A percentile compares a stretch with the other conserved stretches of the same genome.
Conservation (phyloP, 805 yeast genomes). For the Cyberlindnera bimundalis region DNA sequence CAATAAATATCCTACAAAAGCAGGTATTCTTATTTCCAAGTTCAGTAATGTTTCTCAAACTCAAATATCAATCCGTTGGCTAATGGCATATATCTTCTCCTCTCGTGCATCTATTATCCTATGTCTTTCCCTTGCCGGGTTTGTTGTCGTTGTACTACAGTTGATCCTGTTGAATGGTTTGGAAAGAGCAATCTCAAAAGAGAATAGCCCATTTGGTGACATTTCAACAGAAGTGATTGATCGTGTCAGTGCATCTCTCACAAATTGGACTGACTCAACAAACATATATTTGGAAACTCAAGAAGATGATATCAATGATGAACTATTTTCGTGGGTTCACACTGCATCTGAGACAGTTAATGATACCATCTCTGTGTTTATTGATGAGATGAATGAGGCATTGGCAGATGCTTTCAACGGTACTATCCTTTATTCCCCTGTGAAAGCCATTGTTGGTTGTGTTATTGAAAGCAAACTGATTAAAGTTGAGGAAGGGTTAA, state of each 20-base stretch:
- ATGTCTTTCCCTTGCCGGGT: constrained; percentile 54
- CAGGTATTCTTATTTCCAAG: constrained; percentile 19
- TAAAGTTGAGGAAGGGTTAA: constrained; percentile 63
- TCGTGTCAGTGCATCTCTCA: constrained; percentile 33
- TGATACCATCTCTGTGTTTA: constrained; percentile 54
- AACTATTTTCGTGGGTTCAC: constrained; percentile 63
- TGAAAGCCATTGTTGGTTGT: constrained; percentile 71
- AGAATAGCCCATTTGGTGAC: constrained; percentile 16
- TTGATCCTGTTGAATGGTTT: constrained; percentile 39
- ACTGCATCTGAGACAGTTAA: constrained; percentile 57
- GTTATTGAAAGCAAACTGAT: constrained; percentile 70
- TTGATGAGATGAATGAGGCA: constrained; percentile 54
- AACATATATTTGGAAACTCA: constrained; percentile 49
- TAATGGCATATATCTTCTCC: constrained; percentile 45
- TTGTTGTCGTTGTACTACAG: constrained; percentile 53
- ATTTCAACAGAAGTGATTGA: constrained; percentile 13
- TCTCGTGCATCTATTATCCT: constrained; percentile 48
- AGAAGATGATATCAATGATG: constrained; percentile 54
- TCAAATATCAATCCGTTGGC: constrained; percentile 33
- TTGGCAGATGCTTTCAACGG: constrained; percentile 59
- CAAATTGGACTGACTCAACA: constrained; percentile 51
- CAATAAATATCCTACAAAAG: constrained; percentile 22
- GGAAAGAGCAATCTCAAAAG: constrained; percentile 12
- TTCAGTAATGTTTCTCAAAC: constrained; percentile 6
- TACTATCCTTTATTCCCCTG: constrained; percentile 63